Base-by-base conservation (phyloP, 1,284 basidiomycete genomes). In the Peniophora sp. region DNA sequence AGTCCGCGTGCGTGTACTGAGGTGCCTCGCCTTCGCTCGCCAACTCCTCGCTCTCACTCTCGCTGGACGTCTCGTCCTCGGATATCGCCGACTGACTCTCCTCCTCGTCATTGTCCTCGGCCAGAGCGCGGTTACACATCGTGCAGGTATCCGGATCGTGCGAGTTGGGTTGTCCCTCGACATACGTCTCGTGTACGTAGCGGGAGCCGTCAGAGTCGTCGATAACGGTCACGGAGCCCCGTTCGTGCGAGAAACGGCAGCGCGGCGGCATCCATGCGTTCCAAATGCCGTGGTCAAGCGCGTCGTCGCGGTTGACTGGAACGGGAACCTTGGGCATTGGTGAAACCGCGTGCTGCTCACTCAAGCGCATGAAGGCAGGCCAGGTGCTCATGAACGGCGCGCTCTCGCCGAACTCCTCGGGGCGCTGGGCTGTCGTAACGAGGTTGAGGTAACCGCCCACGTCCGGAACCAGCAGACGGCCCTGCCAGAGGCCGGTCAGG, bases 401-500 rank as follows among this genome's bases (percentile, higher is more conserved):
- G 25, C 58, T 59, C 54, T 74, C 71, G 53, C 58, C 65, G 54
- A 77, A 73, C n/a, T 36, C 54, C 19, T 25, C 58, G 17, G 49
- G 72, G 55, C 61, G 63, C 0, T 65, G 54, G 8, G 61, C 35
- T 2, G 59, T 58, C 38, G 61, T 56, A n/a, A 70, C 61, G 53
- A 75, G 55, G 35, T 52, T 52, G 39, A 63, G 64, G 54, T 73
- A 71, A 17, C 61, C 57, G 49, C 48, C 36, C 6, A 65, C 58
- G 24, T 69, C 63, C 1, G 72, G 66, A 14, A 71, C 58, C 44
- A 81, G 62, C 67, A 82, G 72, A 11, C 77, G 66, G 5, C 83
- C 83, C 45, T 73, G 70, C 78, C 81, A 85, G 17, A 81, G 66
- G 1, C 83, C 82, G 24, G 63, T 63, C 50, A 84, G 60, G 6